A percentile compares a stretch with the other conserved stretches of the same genome.
These are phyloP conservation scores for Chlorophyllum brunneum DNA, from an alignment of 768 basidiomycete genomes.

Conservation along the genomic window DNA sequence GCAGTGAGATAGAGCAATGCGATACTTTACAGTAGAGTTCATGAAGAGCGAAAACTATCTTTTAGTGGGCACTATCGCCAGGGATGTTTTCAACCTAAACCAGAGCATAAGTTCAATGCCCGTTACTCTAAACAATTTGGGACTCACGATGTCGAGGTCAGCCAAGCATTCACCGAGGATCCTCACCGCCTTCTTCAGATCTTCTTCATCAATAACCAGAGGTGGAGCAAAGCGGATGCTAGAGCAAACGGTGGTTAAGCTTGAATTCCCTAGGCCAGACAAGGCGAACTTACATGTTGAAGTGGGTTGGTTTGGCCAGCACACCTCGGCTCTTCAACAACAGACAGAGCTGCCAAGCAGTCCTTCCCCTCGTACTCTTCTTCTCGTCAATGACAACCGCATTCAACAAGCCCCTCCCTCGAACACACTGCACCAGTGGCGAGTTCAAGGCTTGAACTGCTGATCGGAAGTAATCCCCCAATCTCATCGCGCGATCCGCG, in stretches of 20 bases:
- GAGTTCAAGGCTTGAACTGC: constrained; percentile 56
- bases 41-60: background rate
- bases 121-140: background rate
- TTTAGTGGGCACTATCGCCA: constrained; percentile 14
- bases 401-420: constrained; percentile 87
- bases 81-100: constrained; percentile 20
- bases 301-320: constrained; percentile 94
- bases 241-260: constrained; percentile 4
- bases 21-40: background rate
- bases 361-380: constrained; percentile 69
- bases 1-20: background rate
- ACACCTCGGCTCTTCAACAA: constrained; percentile 88
- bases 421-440: constrained; percentile 73
- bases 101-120: no score
- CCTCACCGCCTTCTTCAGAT: constrained; percentile 67
- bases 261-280: background rate
- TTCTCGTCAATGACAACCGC: constrained; percentile 90
- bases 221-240: constrained; percentile 98
- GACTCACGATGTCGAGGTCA: constrained; percentile 74
- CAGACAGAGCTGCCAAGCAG: constrained; percentile 95
- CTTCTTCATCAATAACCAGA: constrained; percentile 87
- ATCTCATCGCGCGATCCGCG: constrained; percentile 67
- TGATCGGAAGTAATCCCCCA: constrained; percentile 80
- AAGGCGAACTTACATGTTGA: constrained; percentile 70
- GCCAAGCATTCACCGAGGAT: constrained; percentile 74